These are phyloP conservation scores for Xylaria sp. DNA, from an alignment of 2,329 filamentous ascomycete species.

Conservation along the genomic window DNA sequence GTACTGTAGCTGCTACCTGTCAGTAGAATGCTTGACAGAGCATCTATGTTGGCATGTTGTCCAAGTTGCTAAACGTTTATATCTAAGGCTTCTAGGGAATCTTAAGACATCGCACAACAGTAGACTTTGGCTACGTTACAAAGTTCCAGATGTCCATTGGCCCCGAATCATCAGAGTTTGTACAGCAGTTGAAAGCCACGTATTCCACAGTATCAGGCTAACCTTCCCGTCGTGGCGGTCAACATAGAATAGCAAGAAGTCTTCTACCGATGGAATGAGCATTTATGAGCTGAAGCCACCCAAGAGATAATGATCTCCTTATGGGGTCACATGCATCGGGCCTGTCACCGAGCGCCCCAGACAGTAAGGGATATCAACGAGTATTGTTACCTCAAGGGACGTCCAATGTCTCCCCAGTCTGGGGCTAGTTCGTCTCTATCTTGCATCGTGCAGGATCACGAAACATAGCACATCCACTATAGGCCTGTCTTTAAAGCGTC, in stretches of 20 bases:
- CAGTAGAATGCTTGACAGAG: conserved; percentile 2
- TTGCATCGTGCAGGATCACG: conserved; percentile 25
- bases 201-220: background rate
- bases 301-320: conserved; percentile 29
- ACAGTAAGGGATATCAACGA: conserved; percentile 9
- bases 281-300: conserved; percentile 29
- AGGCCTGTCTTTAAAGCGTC: conserved; percentile 18
- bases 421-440: conserved; percentile 7
- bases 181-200: background rate
- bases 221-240: background rate
- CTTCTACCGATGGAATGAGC: conserved; percentile 19
- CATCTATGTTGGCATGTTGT: conserved; percentile 13
- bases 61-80: background rate
- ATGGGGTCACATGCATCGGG: background rate
- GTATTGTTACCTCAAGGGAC: conserved; percentile 13
- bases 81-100: background rate
- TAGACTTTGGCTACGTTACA: background rate
- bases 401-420: conserved; percentile 11
- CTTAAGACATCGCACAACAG: no score
- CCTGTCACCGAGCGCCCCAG: background rate
- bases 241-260: conserved; percentile 25
- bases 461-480: conserved; percentile 32
- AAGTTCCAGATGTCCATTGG: background rate
- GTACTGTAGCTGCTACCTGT: background rate
- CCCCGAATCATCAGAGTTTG: background rate